phyloP scores from a whole-genome alignment of 805 yeast genomes.

The Isabelozyma gotoi region DNA sequence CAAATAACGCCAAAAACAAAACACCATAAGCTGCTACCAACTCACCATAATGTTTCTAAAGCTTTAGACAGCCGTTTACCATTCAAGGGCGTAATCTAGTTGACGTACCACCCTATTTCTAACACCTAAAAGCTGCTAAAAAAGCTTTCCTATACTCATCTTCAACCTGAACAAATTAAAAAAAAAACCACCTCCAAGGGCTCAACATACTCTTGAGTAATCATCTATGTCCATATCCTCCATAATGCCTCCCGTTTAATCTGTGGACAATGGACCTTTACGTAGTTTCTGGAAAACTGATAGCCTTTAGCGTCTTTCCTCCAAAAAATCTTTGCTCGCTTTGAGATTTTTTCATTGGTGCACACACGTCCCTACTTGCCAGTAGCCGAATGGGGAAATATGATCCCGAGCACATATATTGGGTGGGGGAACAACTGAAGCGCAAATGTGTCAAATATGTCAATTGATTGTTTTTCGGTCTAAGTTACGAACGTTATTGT shows the following conservation, averaged over 20 bases:
- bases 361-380: no score
- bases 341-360: not conserved
- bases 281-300: no score
- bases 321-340: not conserved
- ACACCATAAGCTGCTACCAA: no score
- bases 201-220: constrained; percentile 54
- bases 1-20: no score
- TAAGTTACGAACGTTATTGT: no score
- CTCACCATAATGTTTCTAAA: not conserved
- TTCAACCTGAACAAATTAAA: not conserved
- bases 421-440: no score
- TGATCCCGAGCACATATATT: no score
- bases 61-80: not conserved
- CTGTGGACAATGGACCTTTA: not conserved
- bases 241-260: constrained; percentile 29
- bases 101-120: no score
- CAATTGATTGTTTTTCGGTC: no score
- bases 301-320: not conserved
- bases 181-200: not conserved
- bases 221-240: constrained; percentile 66
- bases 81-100: no score
- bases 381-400: not conserved
- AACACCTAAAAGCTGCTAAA: no score
- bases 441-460: no score
- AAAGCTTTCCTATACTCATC: not conserved